Base-by-base conservation (phyloP, 1,139 yeast genomes). In the Suhomyces panamericanus region DNA sequence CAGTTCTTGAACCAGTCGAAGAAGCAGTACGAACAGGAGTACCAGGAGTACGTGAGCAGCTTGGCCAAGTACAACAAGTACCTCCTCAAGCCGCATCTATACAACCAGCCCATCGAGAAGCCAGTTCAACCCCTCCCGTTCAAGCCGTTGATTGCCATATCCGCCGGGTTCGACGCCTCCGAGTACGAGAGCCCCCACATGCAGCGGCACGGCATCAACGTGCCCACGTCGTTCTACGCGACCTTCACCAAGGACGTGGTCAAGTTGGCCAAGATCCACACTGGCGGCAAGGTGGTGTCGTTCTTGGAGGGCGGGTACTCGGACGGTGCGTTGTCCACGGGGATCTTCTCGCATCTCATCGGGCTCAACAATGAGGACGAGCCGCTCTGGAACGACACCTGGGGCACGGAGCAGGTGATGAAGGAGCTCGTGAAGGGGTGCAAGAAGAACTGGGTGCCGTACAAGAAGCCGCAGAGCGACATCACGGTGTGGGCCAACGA, bases 101-200 rank as follows among this genome's bases (percentile, higher is more conserved):
- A 57, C 44, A 52, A 52, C 42, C 62, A 58, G 39, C 57, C 66
- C 17, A 49, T 63, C 14, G 46, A 48, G 13, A 62, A 67, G 53
- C 69, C 75, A 10, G 53, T 51, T 4, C 66, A 73, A 1, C 78
- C 78, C 5, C 73, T 56, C n/a, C 78, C 80, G 0, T 87, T 84
- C 64, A 84, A 83, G 56, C 89, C 93, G 0, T 62, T 87, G 49
- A 80, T 88, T 5, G 75, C 85, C 14, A 74, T 88, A 2, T 85
- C 95, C 35, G 93, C 96, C 0, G 96, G 96, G 3, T 88, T 88
- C 61, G 96, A 88, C 66, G 96, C 95, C 2, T 84, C 89, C 26
- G 96, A 88, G 60, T 83, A 80, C 60, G 96, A 88, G 59, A 83
- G 84, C 48, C 80, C 81, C 16, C 81, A 83, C 47, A 88, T 88